A percentile compares a stretch with the other conserved stretches of the same genome.
These are phyloP conservation scores for Smallanthus sonchifolius DNA, from an alignment of 129 eudicot genomes.

Conservation along the genomic window DNA sequence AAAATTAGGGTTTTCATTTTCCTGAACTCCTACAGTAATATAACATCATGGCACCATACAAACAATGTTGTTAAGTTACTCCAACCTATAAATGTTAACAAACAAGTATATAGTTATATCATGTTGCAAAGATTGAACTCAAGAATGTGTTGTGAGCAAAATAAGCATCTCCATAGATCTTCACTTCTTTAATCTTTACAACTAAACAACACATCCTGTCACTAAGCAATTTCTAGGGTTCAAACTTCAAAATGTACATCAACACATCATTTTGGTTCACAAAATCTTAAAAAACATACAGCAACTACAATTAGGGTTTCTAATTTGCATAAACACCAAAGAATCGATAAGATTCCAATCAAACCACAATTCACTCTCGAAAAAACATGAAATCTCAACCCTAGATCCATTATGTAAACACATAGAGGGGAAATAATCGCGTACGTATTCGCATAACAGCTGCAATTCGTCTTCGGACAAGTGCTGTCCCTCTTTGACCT, in stretches of 20 bases:
- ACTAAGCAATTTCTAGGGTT: not conserved
- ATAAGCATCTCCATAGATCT: not conserved
- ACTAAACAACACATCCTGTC: not conserved
- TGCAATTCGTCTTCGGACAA: constrained; percentile 95
- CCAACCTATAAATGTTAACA: not conserved
- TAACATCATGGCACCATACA: constrained; percentile 1
- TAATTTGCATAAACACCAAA: constrained; percentile 7
- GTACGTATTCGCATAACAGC: constrained; percentile 94
- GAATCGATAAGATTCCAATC: not conserved
- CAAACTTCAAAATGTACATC: not conserved
- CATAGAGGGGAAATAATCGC: not conserved
- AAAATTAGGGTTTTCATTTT: not conserved
- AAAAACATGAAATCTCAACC: constrained; percentile 3
- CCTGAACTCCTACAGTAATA: not conserved
- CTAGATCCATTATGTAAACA: constrained; percentile 1
- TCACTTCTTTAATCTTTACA: not conserved
- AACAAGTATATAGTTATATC: too few relatives aligned
- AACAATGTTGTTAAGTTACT: not conserved
- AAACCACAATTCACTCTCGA: not conserved
- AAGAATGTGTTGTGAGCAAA: not conserved
- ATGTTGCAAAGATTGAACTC: too few relatives aligned
- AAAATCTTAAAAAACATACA: constrained; percentile 8
- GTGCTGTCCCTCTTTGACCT: constrained; percentile 97
- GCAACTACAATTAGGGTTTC: constrained; percentile 27
- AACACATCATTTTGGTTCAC: not conserved